Evolutionary conservation across 495 filamentous ascomycete species (phyloP).

Genomic region (Penicillium manginii): DNA sequence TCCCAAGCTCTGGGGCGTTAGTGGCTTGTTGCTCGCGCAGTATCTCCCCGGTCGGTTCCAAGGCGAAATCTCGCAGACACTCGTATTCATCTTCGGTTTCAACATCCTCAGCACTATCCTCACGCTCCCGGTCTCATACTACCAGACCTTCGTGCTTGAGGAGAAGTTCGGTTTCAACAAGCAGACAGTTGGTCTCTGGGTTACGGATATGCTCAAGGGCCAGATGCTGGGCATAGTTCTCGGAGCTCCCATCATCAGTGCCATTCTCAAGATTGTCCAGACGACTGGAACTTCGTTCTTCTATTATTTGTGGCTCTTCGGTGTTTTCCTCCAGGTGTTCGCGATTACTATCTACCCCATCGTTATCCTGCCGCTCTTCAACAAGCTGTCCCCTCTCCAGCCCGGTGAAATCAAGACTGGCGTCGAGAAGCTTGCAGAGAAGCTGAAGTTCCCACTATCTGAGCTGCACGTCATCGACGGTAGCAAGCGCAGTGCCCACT

Average conservation of each 20-base stretch:
- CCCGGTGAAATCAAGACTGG: slow-evolving; percentile 84
- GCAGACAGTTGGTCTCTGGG: slow-evolving; percentile 85
- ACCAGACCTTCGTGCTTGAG: slow-evolving; percentile 93
- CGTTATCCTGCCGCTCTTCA: slow-evolving; percentile 92
- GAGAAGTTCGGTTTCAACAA: slow-evolving; percentile 99
- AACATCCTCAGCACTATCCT: slow-evolving; percentile 76
- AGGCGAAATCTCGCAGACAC: slow-evolving; percentile 91
- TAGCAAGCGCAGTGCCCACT: slow-evolving; percentile 94
- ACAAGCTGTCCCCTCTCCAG: slow-evolving; percentile 92
- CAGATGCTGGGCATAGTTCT: slow-evolving; percentile 80
- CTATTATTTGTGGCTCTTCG: slow-evolving; percentile 96
- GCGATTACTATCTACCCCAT: slow-evolving; percentile 97
- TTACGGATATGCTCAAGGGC: slow-evolving; percentile 90
- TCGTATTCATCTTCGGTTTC: slow-evolving; percentile 89
- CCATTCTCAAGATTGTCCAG: slow-evolving; percentile 88
- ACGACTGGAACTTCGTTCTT: slow-evolving; percentile 91
- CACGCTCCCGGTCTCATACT: slow-evolving; percentile 81
- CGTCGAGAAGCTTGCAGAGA: slow-evolving; percentile 82
- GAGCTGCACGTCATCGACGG: slow-evolving; percentile 96
- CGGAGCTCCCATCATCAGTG: slow-evolving; percentile 83
- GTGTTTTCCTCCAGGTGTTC: slow-evolving; percentile 82
- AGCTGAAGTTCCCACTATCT: slow-evolving; percentile 85
- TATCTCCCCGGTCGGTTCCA: slow-evolving; percentile 78
- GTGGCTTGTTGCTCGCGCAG: slow-evolving; percentile 70
- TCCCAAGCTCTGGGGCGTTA: slow-evolving; percentile 84